Evolutionary conservation across 768 basidiomycete species (phyloP).

Genomic region (Serendipita sp.): DNA sequence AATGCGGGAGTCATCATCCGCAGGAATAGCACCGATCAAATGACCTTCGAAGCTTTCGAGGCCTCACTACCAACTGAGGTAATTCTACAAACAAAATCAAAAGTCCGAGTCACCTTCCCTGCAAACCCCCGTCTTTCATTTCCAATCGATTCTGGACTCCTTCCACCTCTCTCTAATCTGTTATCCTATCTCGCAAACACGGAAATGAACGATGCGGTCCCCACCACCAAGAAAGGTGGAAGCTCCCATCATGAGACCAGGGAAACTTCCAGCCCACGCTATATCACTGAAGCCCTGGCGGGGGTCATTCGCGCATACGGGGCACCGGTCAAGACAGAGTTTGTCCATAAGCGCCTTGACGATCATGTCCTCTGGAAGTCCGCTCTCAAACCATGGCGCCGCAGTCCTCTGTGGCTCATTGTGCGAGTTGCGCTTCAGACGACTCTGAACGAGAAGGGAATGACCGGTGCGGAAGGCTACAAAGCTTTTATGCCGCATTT

Average conservation of each 20-base stretch:
- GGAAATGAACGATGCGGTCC: conserved; percentile 20
- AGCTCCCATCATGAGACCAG: conserved; percentile 21
- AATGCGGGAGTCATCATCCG: conserved; percentile 30
- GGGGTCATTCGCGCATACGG: conserved; percentile 28
- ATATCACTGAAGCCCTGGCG: conserved; percentile 34
- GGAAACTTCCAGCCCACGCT: conserved; percentile 29
- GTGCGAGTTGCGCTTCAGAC: conserved; percentile 31
- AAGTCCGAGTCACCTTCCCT: conserved; percentile 31
- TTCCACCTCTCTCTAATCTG: conserved; percentile 21
- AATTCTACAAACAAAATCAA: conserved; percentile 27
- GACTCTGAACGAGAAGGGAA: conserved; percentile 12
- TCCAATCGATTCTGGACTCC: conserved; percentile 19
- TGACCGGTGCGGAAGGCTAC: conserved; percentile 19
- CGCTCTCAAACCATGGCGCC: conserved; percentile 30
- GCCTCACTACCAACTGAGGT: conserved; percentile 23
- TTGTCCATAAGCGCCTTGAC: conserved; percentile 28
- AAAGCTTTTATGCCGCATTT: conserved; percentile 35
- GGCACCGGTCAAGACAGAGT: conserved; percentile 17
- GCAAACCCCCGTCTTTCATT: conserved; percentile 27
- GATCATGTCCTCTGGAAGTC: conserved; percentile 33
- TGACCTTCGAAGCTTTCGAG: conserved; percentile 33
- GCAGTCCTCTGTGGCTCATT: conserved; percentile 36
- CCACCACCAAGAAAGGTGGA: conserved; percentile 23
- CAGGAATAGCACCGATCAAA: conserved; percentile 9
- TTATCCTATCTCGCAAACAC: conserved; percentile 23